A percentile compares a stretch with the other conserved stretches of the same genome.
Evolutionary conservation across 306 rosid genomes (phyloP).

Genomic region (Spatholobus suberectus): DNA sequence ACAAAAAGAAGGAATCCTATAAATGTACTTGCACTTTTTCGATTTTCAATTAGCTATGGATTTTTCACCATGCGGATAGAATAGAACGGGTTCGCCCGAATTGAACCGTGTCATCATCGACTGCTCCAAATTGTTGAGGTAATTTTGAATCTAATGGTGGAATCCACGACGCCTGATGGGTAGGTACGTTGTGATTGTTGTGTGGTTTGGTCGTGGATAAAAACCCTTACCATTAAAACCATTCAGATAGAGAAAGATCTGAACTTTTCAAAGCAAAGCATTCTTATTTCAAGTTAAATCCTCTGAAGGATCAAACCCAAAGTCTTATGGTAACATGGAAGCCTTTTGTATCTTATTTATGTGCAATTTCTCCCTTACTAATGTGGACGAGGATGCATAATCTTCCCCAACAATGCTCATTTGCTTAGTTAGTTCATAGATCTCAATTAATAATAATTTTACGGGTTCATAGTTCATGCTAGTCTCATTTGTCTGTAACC

Average conservation of each 20-base stretch:
- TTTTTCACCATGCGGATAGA: neutral
- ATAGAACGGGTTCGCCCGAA: too few species aligned
- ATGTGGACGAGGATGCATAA: neutral
- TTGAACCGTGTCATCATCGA: neutral
- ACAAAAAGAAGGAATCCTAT: too few species aligned
- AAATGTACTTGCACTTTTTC: too few species aligned
- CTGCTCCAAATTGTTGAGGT: constrained; percentile 23
- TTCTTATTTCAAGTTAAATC: neutral
- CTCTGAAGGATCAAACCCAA: neutral
- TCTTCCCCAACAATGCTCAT: neutral
- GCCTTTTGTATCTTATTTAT: neutral
- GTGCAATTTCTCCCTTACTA: neutral
- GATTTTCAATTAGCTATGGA: neutral
- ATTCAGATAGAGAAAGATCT: neutral
- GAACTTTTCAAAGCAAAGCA: neutral
- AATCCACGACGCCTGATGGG: neutral
- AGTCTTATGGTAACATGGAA: neutral
- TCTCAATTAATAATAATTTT: neutral
- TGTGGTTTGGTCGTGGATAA: neutral
- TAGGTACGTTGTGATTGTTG: neutral
- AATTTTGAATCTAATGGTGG: neutral
- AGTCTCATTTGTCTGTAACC: neutral
- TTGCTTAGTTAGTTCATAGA: neutral
- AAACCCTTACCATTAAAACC: neutral
- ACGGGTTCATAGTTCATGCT: neutral